A percentile compares a stretch with the other conserved stretches of the same genome.
phyloP scores from a whole-genome alignment of 345 rosid species.

The Bruguiera sexangula region DNA sequence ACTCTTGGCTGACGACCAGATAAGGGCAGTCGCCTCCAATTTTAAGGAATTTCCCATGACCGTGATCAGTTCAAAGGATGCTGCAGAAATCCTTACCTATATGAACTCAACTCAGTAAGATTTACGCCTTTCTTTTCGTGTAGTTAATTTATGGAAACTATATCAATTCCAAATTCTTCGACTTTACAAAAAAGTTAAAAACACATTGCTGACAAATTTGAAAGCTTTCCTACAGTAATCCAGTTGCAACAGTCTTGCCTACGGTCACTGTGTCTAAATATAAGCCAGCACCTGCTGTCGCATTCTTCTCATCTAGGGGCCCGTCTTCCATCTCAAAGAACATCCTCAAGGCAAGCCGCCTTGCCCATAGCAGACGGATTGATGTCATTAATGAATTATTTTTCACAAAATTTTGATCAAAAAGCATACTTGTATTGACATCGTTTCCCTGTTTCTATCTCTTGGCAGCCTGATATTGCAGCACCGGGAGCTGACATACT shows the following conservation, averaged over 20 bases:
- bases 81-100: slow-evolving; percentile 43
- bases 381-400: not conserved
- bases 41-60: slow-evolving; percentile 49
- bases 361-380: not conserved
- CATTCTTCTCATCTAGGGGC: slow-evolving; percentile 78
- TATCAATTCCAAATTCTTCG: not conserved
- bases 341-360: slow-evolving; percentile 63
- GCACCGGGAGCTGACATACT: slow-evolving; percentile 77
- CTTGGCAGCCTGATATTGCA: slow-evolving; percentile 72
- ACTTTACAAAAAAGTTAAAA: not conserved
- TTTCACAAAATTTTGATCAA: not conserved
- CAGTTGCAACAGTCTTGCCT: slow-evolving; percentile 64
- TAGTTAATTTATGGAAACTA: not conserved
- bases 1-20: slow-evolving; percentile 43
- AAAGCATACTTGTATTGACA: not conserved
- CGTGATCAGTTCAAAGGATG: slow-evolving; percentile 51
- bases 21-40: slow-evolving; percentile 40
- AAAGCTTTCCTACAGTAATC: slow-evolving; percentile 39
- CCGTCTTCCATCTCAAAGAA: slow-evolving; percentile 57
- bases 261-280: slow-evolving; percentile 44
- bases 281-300: slow-evolving; percentile 63
- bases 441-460: slow-evolving; percentile 1
- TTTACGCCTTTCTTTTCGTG: not conserved
- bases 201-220: not conserved
- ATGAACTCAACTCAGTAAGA: slow-evolving; percentile 67